Base-by-base conservation (phyloP, 257 asterid genomes). In the Phtheirospermum japonicum region DNA sequence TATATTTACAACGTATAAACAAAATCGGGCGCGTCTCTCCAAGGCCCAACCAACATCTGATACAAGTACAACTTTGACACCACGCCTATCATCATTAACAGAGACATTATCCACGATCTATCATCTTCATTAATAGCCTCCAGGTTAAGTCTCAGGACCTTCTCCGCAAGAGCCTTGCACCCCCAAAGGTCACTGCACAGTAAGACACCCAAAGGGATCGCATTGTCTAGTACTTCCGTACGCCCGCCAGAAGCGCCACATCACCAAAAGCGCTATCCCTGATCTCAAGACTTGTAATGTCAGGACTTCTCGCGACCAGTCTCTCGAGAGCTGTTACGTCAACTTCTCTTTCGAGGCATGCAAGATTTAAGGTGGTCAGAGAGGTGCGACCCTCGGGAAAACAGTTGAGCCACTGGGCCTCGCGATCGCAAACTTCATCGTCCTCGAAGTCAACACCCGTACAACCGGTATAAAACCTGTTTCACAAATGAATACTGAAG, bases 121-220 rank as follows among this genome's bases (percentile, higher is more conserved):
- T 80, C 90, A 17, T 73, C 74, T 65, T 86, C 94, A 23, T 77
- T 76, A 9, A 85, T 83, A 70, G 85, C 71, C 84, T 90, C 94
- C 48, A 85, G 89, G 43, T 88, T 90, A 9, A 88, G 80, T 60
- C 80, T 71, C 0, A 89, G 94, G 94, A 83, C 88, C 86, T 79
- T 79, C 85, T 60, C 68, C 0, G 96, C 98, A 14, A 90, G 80
- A 6, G 63, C 69, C 82, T 68, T 88, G 89, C 97, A 90, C 5
- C 96, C 63, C 87, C 90, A 9, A 73, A 77, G 69, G 95, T 83
- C 80, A 88, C 93, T 71, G 79, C 82, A 61, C 95, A 90, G 74
- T 89, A 77, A 61, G 91, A 83, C 97, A 90, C 88, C 90, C 96
- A 90, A 79, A 90, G 91, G 86, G 95, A 90, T 88, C 96, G 90